These are phyloP conservation scores for Fraxinus ornus DNA, from an alignment of 305 asterid genomes.

Conservation along the genomic window DNA sequence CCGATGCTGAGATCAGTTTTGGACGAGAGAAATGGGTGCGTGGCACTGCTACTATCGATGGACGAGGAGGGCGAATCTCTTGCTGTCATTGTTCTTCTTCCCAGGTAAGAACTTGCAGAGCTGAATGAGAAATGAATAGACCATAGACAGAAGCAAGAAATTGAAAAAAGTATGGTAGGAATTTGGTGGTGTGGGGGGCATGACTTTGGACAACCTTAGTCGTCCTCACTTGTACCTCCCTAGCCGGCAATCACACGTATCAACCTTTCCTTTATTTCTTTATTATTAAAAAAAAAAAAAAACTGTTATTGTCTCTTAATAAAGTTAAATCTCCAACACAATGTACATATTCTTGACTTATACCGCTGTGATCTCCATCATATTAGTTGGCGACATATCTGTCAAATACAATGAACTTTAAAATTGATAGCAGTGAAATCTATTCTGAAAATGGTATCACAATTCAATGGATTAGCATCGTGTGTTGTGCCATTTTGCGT, in stretches of 20 bases:
- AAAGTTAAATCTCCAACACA: background rate
- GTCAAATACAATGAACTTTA: background rate
- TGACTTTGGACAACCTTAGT: slow-evolving; percentile 10
- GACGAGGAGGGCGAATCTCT: background rate
- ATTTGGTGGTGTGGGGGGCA: background rate
- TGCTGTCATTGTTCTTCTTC: background rate
- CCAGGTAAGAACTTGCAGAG: background rate
- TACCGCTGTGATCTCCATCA: background rate
- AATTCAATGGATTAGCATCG: background rate
- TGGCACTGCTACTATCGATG: background rate
- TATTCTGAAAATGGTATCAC: background rate
- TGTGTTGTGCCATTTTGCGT: background rate
- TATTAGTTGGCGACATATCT: background rate
- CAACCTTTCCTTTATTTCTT: background rate
- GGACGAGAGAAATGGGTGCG: background rate
- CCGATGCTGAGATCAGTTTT: background rate
- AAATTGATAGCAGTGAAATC: background rate
- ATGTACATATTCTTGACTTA: background rate
- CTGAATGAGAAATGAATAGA: background rate
- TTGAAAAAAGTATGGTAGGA: background rate
- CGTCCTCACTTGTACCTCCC: background rate
- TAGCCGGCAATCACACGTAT: slow-evolving; percentile 5
- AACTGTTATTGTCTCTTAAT: background rate
- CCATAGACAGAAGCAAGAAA: background rate
- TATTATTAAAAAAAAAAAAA: background rate